Percentiles rank a stretch among this genome's conserved stretches.
These are phyloP conservation scores for Stereocaulon alpinum DNA, from an alignment of 495 filamentous ascomycete species.

Conservation along the genomic window DNA sequence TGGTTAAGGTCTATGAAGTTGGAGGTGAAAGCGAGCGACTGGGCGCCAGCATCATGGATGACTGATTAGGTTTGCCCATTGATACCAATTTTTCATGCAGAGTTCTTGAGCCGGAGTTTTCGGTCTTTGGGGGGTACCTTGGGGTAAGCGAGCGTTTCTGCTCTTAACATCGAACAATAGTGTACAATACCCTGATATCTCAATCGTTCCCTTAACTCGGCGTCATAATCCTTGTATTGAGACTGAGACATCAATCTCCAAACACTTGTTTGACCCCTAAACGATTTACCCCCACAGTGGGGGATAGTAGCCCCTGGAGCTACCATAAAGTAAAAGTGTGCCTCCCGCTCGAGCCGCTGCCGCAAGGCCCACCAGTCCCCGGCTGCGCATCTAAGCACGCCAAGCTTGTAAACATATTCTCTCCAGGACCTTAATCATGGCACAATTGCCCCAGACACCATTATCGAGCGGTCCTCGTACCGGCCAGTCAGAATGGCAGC, in stretches of 20 bases:
- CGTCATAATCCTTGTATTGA: background rate
- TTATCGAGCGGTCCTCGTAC: background rate
- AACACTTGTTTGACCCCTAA: too few species aligned
- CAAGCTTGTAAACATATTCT: background rate
- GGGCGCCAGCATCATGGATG: slow-evolving; percentile 19
- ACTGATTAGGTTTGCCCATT: background rate
- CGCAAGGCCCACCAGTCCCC: background rate
- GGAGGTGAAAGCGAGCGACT: slow-evolving; percentile 21
- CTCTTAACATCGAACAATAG: background rate
- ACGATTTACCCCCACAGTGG: background rate
- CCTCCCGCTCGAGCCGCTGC: background rate
- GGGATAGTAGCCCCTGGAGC: background rate
- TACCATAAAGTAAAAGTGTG: background rate
- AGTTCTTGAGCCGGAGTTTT: slow-evolving; percentile 2
- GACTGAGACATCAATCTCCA: too few species aligned
- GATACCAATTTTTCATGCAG: background rate
- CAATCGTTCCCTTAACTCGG: background rate
- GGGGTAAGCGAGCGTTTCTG: background rate
- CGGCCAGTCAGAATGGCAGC: background rate
- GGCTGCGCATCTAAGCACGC: background rate
- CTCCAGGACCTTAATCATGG: background rate
- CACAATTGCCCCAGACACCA: slow-evolving; percentile 5
- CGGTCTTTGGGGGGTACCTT: background rate
- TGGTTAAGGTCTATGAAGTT: slow-evolving; percentile 67
- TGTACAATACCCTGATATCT: background rate